Conservation (phyloP, 2,329 filamentous ascomycete genomes). For the Xylariaceae sp. region DNA sequence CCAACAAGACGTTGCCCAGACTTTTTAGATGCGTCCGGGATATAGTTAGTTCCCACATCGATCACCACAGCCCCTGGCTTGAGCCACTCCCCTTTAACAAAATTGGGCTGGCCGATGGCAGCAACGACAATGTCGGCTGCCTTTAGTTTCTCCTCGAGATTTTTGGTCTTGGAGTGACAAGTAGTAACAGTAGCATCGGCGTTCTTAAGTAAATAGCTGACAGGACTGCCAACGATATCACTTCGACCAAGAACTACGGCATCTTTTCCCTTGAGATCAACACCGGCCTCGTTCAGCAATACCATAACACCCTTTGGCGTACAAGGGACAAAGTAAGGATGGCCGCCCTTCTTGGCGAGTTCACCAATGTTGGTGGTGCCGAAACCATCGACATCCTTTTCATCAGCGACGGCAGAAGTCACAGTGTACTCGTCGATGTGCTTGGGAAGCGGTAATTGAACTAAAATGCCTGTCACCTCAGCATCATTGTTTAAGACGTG, state of each 20-base stretch:
- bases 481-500: slow-evolving; percentile 84
- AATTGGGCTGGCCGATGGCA: slow-evolving; percentile 85
- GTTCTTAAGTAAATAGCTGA: slow-evolving; percentile 93
- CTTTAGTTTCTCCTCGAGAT: slow-evolving; percentile 76
- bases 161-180: slow-evolving; percentile 87
- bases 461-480: slow-evolving; percentile 86
- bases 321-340: slow-evolving; percentile 89
- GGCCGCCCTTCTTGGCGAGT: slow-evolving; percentile 91
- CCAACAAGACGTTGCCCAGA: slow-evolving; percentile 91
- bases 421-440: slow-evolving; percentile 89
- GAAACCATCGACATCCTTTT: slow-evolving; percentile 98
- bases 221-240: slow-evolving; percentile 96
- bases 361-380: slow-evolving; percentile 94
- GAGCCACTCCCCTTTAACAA: slow-evolving; percentile 94
- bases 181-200: slow-evolving; percentile 96
- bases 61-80: slow-evolving; percentile 96
- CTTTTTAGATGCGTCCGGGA: slow-evolving; percentile 87
- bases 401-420: slow-evolving; percentile 87
- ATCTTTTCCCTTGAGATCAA: slow-evolving; percentile 86
- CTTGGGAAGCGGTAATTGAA: slow-evolving; percentile 88
- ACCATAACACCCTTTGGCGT: slow-evolving; percentile 98
- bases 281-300: slow-evolving; percentile 80
- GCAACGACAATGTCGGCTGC: slow-evolving; percentile 88
- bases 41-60: slow-evolving; percentile 96
- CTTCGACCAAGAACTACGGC: slow-evolving; percentile 94